phyloP scores from a whole-genome alignment of 768 basidiomycete genomes.

The Suillus cothurnatus region DNA sequence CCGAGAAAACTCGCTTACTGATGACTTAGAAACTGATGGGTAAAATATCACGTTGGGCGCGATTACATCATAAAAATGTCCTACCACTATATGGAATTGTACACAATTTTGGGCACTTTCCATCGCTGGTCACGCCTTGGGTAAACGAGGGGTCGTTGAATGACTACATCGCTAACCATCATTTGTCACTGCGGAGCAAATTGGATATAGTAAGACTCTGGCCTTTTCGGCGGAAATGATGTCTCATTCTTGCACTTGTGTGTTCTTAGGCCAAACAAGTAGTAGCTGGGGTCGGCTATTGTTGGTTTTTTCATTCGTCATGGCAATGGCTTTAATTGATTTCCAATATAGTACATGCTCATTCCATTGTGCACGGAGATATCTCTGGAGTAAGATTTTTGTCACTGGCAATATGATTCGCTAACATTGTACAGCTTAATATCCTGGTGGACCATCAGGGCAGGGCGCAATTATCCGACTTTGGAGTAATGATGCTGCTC shows the following conservation, averaged over 20 bases:
- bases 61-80: slow-evolving; percentile 17
- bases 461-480: neutral
- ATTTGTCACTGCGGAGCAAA: slow-evolving; percentile 10
- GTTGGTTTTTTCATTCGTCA: neutral
- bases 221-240: neutral
- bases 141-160: slow-evolving; percentile 25
- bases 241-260: neutral
- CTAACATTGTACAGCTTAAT: neutral
- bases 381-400: slow-evolving; percentile 9
- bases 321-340: neutral
- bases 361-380: slow-evolving; percentile 9
- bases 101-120: slow-evolving; percentile 21
- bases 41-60: slow-evolving; percentile 4
- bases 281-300: slow-evolving; percentile 7
- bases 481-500: slow-evolving; percentile 2
- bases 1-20: neutral
- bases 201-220: slow-evolving; percentile 19
- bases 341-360: slow-evolving; percentile 7
- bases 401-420: neutral
- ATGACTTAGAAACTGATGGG: neutral
- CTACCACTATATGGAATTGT: slow-evolving; percentile 23
- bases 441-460: slow-evolving; percentile 9
- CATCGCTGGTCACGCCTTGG: slow-evolving; percentile 29
- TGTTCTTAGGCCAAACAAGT: slow-evolving; percentile 3
- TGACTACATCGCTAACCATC: slow-evolving; percentile 15